Conservation (phyloP, 169 alveolate species). For the Cryptosporidium parvum region DNA sequence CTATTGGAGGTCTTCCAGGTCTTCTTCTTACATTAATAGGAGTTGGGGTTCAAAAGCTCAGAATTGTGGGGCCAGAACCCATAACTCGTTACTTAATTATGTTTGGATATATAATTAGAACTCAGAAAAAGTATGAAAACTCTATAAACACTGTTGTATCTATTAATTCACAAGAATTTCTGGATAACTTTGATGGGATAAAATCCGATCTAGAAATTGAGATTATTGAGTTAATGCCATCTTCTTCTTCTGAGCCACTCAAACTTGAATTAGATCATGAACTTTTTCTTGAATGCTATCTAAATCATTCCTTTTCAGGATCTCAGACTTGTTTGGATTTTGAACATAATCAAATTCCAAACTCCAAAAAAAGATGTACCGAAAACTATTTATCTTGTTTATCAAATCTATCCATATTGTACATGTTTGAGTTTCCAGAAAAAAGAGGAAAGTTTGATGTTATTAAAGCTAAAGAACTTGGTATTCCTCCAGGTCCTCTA, state of each 20-base stretch:
- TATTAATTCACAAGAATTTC: constrained; percentile 5
- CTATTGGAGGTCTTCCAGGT: constrained; percentile 87
- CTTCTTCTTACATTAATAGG: constrained; percentile 85
- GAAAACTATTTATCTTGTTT: not conserved
- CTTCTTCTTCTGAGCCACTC: constrained; percentile 18
- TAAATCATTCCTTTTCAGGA: not conserved
- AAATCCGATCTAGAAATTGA: constrained; percentile 54
- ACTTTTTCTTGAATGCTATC: not conserved
- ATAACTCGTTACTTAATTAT: constrained; percentile 30
- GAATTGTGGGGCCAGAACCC: constrained; percentile 85
- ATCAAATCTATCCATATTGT: constrained; percentile 56
- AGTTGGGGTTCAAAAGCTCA: constrained; percentile 78
- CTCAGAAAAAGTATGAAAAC: not conserved
- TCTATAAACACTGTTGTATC: constrained; percentile 22
- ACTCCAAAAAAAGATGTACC: constrained; percentile 8
- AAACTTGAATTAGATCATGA: constrained; percentile 16
- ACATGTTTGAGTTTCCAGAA: constrained; percentile 79
- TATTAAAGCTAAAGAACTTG: constrained; percentile 84
- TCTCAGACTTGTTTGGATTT: not conserved
- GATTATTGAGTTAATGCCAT: constrained; percentile 4
- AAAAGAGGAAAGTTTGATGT: constrained; percentile 82
- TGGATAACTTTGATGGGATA: not conserved
- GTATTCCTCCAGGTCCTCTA: constrained; percentile 88
- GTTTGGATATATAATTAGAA: constrained; percentile 25
- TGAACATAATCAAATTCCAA: not conserved